Evolutionary conservation across 176 grass and related monocot species (phyloP).

Genomic region (Eragrostis curvula): DNA sequence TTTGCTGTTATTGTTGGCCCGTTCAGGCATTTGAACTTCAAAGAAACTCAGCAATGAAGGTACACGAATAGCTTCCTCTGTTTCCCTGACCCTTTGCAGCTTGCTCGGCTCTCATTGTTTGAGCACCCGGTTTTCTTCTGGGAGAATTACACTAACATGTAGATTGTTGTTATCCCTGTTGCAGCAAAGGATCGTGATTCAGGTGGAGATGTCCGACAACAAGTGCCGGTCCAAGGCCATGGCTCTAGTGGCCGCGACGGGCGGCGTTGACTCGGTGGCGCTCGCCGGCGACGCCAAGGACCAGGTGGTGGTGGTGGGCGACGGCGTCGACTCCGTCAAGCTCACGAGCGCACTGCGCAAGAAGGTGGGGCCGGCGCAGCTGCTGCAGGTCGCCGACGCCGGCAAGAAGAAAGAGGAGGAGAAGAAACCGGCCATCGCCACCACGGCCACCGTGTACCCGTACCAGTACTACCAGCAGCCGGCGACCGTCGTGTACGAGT

Average conservation of each 20-base stretch:
- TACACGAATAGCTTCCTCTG: neutral
- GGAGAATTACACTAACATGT: neutral
- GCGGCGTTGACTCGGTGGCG: slow-evolving; percentile 52
- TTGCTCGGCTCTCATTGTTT: neutral
- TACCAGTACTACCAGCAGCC: neutral
- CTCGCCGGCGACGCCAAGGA: slow-evolving; percentile 40
- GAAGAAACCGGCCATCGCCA: neutral
- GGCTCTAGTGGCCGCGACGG: slow-evolving; percentile 48
- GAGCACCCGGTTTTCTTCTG: too few relatives aligned
- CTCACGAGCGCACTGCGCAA: slow-evolving; percentile 48
- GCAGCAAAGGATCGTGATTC: slow-evolving; percentile 70
- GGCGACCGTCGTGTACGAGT: neutral
- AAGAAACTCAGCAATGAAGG: neutral
- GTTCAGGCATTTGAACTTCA: neutral
- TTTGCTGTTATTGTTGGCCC: too few relatives aligned
- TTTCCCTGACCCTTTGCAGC: neutral
- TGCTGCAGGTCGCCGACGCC: slow-evolving; percentile 42
- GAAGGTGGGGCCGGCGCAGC: slow-evolving; percentile 42
- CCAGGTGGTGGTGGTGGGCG: slow-evolving; percentile 53
- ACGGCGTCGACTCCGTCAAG: slow-evolving; percentile 54
- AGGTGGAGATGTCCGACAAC: slow-evolving; percentile 50
- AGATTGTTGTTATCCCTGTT: neutral
- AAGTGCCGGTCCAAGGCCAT: slow-evolving; percentile 69
- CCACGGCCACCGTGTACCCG: neutral
- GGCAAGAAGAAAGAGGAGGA: slow-evolving; percentile 42